Percentiles rank a stretch among this genome's conserved stretches.
phyloP scores from a whole-genome alignment of 306 rosid genomes.

The Lathyrus aphaca region DNA sequence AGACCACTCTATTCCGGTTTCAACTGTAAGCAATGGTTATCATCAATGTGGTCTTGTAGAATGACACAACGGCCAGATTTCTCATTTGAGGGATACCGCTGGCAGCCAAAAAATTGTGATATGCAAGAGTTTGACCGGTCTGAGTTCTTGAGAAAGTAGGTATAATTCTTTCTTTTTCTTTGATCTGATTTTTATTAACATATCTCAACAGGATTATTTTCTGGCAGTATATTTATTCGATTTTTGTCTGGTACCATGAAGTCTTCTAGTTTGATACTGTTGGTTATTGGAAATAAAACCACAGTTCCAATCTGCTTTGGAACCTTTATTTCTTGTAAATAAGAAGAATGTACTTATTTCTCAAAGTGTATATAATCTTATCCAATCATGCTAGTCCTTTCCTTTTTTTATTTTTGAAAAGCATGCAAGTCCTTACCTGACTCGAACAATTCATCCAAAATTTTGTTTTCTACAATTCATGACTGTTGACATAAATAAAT shows the following conservation, averaged over 20 bases:
- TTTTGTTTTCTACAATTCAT: neutral
- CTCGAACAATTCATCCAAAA: neutral
- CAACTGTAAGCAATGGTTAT: slow-evolving; percentile 81
- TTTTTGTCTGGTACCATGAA: slow-evolving; percentile 11
- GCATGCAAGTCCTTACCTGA: neutral
- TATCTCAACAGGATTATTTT: slow-evolving; percentile 20
- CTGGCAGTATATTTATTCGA: slow-evolving; percentile 19
- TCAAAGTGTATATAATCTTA: neutral
- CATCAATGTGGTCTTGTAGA: slow-evolving; percentile 93
- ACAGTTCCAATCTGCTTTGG: neutral
- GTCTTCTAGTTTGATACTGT: slow-evolving; percentile 3
- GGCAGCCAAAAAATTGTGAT: slow-evolving; percentile 81
- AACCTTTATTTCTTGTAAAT: slow-evolving; percentile 9
- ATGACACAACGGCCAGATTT: slow-evolving; percentile 74
- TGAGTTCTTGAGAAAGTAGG: slow-evolving; percentile 76
- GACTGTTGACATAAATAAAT: slow-evolving; percentile 9
- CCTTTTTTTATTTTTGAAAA: too few species aligned
- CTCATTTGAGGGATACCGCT: slow-evolving; percentile 79
- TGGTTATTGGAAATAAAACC: neutral
- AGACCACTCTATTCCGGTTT: slow-evolving; percentile 85
- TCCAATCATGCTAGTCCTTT: neutral
- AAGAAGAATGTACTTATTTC: neutral
- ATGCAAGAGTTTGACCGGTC: slow-evolving; percentile 71
- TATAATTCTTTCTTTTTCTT: slow-evolving; percentile 33
- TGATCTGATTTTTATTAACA: slow-evolving; percentile 30